phyloP scores from a whole-genome alignment of 2,329 filamentous ascomycete species.

The Aureobasidium subglaciale region DNA sequence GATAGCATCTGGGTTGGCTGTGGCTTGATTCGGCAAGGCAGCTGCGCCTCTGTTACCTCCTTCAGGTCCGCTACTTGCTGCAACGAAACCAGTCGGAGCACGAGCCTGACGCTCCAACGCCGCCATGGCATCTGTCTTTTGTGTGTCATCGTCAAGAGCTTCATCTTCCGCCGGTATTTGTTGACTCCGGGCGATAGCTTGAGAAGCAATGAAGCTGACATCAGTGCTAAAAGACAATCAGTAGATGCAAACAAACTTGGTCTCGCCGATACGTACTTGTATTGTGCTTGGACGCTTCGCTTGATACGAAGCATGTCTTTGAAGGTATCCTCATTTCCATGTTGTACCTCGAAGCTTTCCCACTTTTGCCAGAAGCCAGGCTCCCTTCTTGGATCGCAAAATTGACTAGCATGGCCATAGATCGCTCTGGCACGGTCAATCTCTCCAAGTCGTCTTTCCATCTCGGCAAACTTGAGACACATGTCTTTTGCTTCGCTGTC shows the following conservation, averaged over 20 bases:
- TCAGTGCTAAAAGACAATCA: slow-evolving; percentile 59
- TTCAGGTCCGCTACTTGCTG: slow-evolving; percentile 57
- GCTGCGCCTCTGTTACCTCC: slow-evolving; percentile 24
- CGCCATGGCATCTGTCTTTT: slow-evolving; percentile 75
- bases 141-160: slow-evolving; percentile 36
- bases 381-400: slow-evolving; percentile 89
- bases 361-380: slow-evolving; percentile 91
- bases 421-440: slow-evolving; percentile 94
- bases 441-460: slow-evolving; percentile 85
- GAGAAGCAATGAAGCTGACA: slow-evolving; percentile 95
- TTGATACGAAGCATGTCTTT: slow-evolving; percentile 99
- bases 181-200: slow-evolving; percentile 77
- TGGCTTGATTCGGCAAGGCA: slow-evolving; percentile 16
- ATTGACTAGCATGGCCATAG: slow-evolving; percentile 93
- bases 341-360: slow-evolving; percentile 95
- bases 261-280: slow-evolving; percentile 56
- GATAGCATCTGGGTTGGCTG: slow-evolving; percentile 27
- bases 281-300: slow-evolving; percentile 92
- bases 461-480: slow-evolving; percentile 98
- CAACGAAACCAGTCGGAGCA: slow-evolving; percentile 84
- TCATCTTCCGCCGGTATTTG: slow-evolving; percentile 28
- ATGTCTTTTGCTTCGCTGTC: slow-evolving; percentile 92
- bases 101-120: slow-evolving; percentile 81
- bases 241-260: slow-evolving; percentile 18
- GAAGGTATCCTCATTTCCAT: slow-evolving; percentile 98